Evolutionary conservation across 441 rosid genomes (phyloP).

Genomic region (Brassica hybrid): DNA sequence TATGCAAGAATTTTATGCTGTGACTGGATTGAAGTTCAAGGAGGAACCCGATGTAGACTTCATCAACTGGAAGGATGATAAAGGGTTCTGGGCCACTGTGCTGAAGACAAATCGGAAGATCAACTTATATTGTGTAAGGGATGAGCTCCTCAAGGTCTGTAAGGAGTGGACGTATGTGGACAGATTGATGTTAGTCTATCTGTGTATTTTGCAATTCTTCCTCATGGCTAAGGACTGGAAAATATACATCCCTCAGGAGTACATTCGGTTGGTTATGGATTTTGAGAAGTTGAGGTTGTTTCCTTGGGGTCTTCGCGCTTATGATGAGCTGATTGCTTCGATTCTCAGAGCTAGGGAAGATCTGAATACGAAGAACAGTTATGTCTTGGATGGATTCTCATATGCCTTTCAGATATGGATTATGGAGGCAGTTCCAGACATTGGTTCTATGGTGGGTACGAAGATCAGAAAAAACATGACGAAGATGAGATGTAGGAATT

Average conservation of each 20-base stretch:
- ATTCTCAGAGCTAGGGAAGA: background rate
- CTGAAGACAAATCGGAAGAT: background rate
- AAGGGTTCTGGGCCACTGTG: background rate
- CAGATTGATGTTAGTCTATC: background rate
- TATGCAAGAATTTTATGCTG: too few relatives aligned
- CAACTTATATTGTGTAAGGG: background rate
- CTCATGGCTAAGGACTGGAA: background rate
- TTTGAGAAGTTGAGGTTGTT: background rate
- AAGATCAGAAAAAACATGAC: background rate
- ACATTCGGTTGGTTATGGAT: background rate
- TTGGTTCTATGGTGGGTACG: background rate
- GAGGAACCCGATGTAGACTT: background rate
- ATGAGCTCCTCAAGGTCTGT: background rate
- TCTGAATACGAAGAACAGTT: background rate
- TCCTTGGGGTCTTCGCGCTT: background rate
- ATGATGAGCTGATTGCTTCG: background rate
- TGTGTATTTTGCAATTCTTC: background rate
- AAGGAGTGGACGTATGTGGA: background rate
- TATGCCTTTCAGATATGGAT: background rate
- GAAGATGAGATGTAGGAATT: background rate
- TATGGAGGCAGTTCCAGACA: background rate
- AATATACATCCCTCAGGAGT: background rate
- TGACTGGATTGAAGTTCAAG: too few relatives aligned
- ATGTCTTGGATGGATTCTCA: background rate
- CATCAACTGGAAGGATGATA: background rate